Conservation (phyloP, 2,329 filamentous ascomycete species). For the Colletotrichum sojae region DNA sequence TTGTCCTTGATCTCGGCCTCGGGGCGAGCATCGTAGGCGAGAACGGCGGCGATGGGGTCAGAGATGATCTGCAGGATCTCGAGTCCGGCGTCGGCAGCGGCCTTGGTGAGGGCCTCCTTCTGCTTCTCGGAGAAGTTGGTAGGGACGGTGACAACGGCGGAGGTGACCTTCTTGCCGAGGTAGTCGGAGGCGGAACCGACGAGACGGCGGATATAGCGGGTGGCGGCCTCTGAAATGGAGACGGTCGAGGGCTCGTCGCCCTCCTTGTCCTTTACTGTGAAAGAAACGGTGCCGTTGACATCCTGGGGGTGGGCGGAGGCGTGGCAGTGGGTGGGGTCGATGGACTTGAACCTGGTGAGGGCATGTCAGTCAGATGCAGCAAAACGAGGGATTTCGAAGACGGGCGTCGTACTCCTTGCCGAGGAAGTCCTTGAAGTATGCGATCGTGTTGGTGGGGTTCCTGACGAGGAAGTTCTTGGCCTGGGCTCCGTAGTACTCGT, state of each 20-base stretch:
- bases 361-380: slow-evolving; percentile 42
- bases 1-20: slow-evolving; percentile 85
- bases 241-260: slow-evolving; percentile 75
- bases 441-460: slow-evolving; percentile 93
- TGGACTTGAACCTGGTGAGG: slow-evolving; percentile 82
- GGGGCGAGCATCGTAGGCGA: slow-evolving; percentile 91
- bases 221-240: slow-evolving; percentile 84
- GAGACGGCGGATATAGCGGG: slow-evolving; percentile 87
- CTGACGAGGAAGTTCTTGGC: slow-evolving; percentile 94
- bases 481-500: slow-evolving; percentile 96
- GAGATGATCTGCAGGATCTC: slow-evolving; percentile 94
- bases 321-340: slow-evolving; percentile 96
- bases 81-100: slow-evolving; percentile 84
- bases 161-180: slow-evolving; percentile 91
- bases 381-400: not conserved
- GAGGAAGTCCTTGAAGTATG: slow-evolving; percentile 95
- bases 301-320: slow-evolving; percentile 92
- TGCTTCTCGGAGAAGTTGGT: slow-evolving; percentile 94
- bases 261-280: slow-evolving; percentile 84
- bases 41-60: slow-evolving; percentile 89
- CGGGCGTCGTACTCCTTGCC: slow-evolving; percentile 82
- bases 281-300: slow-evolving; percentile 78
- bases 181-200: slow-evolving; percentile 89
- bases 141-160: slow-evolving; percentile 94
- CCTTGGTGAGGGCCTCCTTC: slow-evolving; percentile 82